Base-by-base conservation (phyloP, 805 yeast genomes). In the Pichia heedii region DNA sequence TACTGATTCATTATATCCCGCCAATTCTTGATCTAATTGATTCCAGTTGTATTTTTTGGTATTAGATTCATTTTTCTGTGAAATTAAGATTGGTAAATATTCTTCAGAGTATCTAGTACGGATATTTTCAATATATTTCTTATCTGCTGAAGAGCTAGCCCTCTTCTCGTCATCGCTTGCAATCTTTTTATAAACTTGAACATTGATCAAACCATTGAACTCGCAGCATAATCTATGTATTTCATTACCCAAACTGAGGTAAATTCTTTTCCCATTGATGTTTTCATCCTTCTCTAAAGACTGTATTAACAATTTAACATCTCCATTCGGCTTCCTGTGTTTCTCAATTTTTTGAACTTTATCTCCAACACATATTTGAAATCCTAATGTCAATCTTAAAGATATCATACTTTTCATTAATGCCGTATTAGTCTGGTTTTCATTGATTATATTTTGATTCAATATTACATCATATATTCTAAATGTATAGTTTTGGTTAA, bases 341-440 rank as follows among this genome's bases (percentile, higher is more conserved):
- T 72, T 62, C 60, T 90, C 97, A 4, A 84, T 74, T 38, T 70
- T 72, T 33, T 72, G 70, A 1, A 85, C 90, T 22, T 66, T 68
- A 0, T 76, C 73, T 0, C 95, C 95, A 37, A 76, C 76, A 51
- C 95, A 86, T 27, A 93, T 78, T 57, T 93, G 99, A 57, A 88
- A 94, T 0, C 99, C 98, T 43, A 86, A 68, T 43, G 85, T 72
- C 22, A 93, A 67, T 45, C 99, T 69, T 51, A 86, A 65, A 36
- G 86, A 82, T 11, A 93, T 79, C 94, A 93, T 85, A 51, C 87
- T 94, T 43, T 88, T 74, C 71, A 93, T 69, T 34, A 93, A 64
- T 27, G 78, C 84, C 16, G 73, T 73, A 20, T 77, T 67, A 3
- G 72, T 71, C 55, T 75, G 72, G 27, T 73, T 70, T 36, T 67